A percentile compares a stretch with the other conserved stretches of the same genome.
Conservation (phyloP, 805 yeast genomes). For the Yarrowia phangngaensis region DNA sequence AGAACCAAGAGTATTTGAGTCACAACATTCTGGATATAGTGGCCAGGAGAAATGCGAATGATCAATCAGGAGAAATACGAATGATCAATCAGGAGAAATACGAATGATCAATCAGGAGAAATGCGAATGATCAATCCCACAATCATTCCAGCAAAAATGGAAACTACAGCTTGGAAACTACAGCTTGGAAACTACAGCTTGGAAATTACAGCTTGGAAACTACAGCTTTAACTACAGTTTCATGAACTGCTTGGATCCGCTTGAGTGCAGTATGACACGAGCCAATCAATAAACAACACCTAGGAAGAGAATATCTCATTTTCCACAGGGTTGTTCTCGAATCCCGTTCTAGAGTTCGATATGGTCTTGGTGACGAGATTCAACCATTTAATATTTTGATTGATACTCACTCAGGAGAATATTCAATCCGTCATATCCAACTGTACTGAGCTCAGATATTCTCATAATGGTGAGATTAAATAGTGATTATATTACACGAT, state of each 20-base stretch:
- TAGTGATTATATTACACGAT: slow-evolving; percentile 22
- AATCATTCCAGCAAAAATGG: slow-evolving; percentile 94
- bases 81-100: no score
- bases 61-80: no score
- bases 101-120: no score
- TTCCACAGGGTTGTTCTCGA: slow-evolving; percentile 70
- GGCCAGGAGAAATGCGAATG: slow-evolving; percentile 91
- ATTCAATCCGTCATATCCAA: slow-evolving; percentile 21
- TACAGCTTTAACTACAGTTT: no score
- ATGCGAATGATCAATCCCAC: slow-evolving; percentile 91
- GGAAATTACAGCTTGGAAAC: no score
- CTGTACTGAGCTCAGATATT: slow-evolving; percentile 24
- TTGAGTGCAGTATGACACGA: slow-evolving; percentile 85
- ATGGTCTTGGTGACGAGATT: no score
- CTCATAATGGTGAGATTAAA: slow-evolving; percentile 9
- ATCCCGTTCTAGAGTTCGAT: slow-evolving; percentile 34
- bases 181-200: no score
- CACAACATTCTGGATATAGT: slow-evolving; percentile 93
- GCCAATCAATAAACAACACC: slow-evolving; percentile 88
- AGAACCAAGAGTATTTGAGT: slow-evolving; percentile 93
- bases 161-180: no score
- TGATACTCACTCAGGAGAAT: slow-evolving; percentile 13
- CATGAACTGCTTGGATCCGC: slow-evolving; percentile 93
- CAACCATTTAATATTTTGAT: no score
- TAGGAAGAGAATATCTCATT: slow-evolving; percentile 96